Evolutionary conservation across 1,284 basidiomycete genomes (phyloP).

Genomic region (Pseudomicrostroma phylloplanum): DNA sequence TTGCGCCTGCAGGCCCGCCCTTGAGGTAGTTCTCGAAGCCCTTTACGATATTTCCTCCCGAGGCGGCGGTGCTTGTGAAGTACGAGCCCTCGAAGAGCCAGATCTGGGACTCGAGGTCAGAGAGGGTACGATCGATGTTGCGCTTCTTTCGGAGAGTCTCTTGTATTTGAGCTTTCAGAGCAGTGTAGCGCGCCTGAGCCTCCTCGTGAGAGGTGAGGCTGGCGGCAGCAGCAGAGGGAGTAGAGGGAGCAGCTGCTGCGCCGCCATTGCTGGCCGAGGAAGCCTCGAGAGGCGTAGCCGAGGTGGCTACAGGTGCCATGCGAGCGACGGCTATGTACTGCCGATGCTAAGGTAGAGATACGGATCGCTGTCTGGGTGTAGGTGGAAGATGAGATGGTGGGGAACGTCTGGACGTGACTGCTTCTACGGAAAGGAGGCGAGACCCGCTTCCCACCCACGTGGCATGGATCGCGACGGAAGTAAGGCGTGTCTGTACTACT

Average conservation of each 20-base stretch:
- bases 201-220: constrained; percentile 34
- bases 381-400: no score
- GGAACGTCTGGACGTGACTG: no score
- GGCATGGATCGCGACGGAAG: no score
- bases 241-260: not conserved
- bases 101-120: constrained; percentile 48
- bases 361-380: no score
- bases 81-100: constrained; percentile 49
- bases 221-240: not conserved
- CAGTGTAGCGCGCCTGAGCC: constrained; percentile 37
- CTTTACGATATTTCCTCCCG: constrained; percentile 50
- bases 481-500: no score
- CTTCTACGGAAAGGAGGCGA: no score
- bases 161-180: constrained; percentile 29
- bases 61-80: constrained; percentile 35
- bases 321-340: no score
- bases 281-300: not conserved
- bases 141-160: constrained; percentile 38
- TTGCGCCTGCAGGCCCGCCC: constrained; percentile 8
- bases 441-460: no score
- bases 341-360: no score
- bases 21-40: constrained; percentile 48
- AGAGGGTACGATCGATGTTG: constrained; percentile 35
- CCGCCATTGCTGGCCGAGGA: not conserved
- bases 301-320: no score